Base-by-base conservation (phyloP, 225 moss, liverwort and hornwort species). In the Bryum argenteum region DNA sequence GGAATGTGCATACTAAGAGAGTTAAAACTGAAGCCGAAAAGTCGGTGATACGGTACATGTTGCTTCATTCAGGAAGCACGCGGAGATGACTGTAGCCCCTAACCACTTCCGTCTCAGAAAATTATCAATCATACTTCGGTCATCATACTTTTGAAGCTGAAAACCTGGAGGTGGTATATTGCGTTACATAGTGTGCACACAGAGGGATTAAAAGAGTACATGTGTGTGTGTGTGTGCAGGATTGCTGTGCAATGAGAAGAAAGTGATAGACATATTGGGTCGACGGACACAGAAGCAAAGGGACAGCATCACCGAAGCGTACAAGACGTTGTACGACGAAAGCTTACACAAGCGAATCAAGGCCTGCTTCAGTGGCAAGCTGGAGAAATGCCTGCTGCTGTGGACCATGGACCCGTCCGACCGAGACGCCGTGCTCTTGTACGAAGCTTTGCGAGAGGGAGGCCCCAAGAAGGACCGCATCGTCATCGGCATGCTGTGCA, bases 371-470 rank as follows among this genome's bases (percentile, higher is more conserved):
- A 66, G 18, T 62, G 74, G 71, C 48, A 85, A 77, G 20, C 67
- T 81, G 18, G 70, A 74, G 82, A 82, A 59, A 23, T 79, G 70
- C 39, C 3, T 85, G 69, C 54, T 85, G 70, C 72, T 85, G 21
- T 85, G 82, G 82, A 71, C 64, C 77, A 76, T 85, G 82, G 71
- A 77, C 15, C 74, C 77, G 7, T 50, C 63, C 2, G 74, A 79
- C 73, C 70, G 85, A 21, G 85, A 85, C 38, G 82, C 79, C 20
- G 72, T 79, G 68, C 63, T 85, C 13, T 19, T 85, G 48, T 63
- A 79, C 12, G 85, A 82, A 59, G 78, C 82, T 4, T 41, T 82
- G 21, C 53, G 61, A 38, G 76, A 47, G 38, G 82, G 73, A 11
- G 79, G 82, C 3, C 43, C 56, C 10, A 75, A 50, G 43, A 69